Percentiles rank a stretch among this genome's conserved stretches.
Evolutionary conservation across 2,329 filamentous ascomycete genomes (phyloP).

Genomic region (Leptosphaerulina australis): DNA sequence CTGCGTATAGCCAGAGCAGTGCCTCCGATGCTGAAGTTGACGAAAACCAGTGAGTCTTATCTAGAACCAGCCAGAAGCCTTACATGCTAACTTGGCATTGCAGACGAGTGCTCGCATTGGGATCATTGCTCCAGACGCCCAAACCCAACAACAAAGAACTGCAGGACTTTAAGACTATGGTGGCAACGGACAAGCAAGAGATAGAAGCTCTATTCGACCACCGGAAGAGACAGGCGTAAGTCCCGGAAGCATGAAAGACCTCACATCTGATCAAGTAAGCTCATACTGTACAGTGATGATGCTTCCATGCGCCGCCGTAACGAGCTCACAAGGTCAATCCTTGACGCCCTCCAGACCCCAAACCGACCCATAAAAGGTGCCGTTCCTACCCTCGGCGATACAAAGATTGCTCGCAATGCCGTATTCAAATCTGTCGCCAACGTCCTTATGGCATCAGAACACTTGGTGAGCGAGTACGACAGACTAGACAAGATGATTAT

Average conservation of each 20-base stretch:
- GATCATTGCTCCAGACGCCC: constrained; percentile 26
- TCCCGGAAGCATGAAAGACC: background rate
- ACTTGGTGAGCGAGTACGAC: constrained; percentile 34
- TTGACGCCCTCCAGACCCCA: constrained; percentile 25
- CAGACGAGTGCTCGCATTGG: constrained; percentile 32
- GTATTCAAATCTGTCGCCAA: constrained; percentile 20
- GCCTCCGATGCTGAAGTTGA: constrained; percentile 20
- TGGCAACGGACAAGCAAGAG: constrained; percentile 23
- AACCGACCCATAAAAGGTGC: constrained; percentile 12
- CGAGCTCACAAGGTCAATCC: constrained; percentile 29
- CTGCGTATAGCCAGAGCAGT: constrained; percentile 6
- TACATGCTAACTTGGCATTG: constrained; percentile 6
- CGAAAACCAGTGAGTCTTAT: constrained; percentile 34
- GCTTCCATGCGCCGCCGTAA: constrained; percentile 24
- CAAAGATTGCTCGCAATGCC: constrained; percentile 23
- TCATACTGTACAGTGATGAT: constrained; percentile 22
- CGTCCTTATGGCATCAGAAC: constrained; percentile 25
- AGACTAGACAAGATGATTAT: constrained; percentile 30
- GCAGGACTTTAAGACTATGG: constrained; percentile 27
- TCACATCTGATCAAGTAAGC: background rate
- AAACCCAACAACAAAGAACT: constrained; percentile 31
- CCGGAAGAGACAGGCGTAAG: constrained; percentile 31
- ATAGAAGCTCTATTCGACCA: constrained; percentile 28
- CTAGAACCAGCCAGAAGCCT: background rate
- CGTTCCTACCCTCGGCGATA: constrained; percentile 18